Base-by-base conservation (phyloP, 1,284 basidiomycete species). In the Marasmius fiardii region DNA sequence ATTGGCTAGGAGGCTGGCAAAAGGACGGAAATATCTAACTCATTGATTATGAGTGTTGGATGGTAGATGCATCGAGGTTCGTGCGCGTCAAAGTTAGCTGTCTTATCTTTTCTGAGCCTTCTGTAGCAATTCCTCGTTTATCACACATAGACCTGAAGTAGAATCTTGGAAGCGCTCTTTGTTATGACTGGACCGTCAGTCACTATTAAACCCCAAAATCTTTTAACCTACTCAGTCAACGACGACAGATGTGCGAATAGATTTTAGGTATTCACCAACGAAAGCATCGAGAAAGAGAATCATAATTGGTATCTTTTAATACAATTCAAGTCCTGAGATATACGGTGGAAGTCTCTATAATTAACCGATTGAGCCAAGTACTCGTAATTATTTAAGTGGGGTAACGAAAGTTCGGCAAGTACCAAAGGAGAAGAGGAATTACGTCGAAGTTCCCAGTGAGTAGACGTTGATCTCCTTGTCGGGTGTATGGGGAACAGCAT, bases 401-500 rank as follows among this genome's bases (percentile, higher is more conserved):
- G 39, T 20, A 41, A 41, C 11, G 39, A 41, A 41, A 41, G 2
- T n/a, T 6, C 39, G 7, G 7, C 16, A 33, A 33, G 47, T 6
- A 49, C 24, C 23, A 3, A 11, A 23, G 6, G 12, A 16, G n/a
- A 6, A 28, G 26, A 33, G 12, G 14, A n/a, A 31, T 49, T 20
- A 49, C 11, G 24, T 31, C 26, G 47, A 49, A 18, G 47, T 31
- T 31, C 14, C 47, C 1, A 49, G 28, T 20, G 39, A 20, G 7
- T 49, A 26, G 26, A 49, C 24, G 8, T 31, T 10, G n/a, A 49
- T 16, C 8, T 54, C 53, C 26, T 24, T 47, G 11, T 53, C 58
- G 28, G 58, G 54, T 10, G 58, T 56, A 1, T 20, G 51, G n/a
- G 53, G 41, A 26, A 53, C 33, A n/a, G 16, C 31, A 20, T 64